Evolutionary conservation across 495 filamentous ascomycete species (phyloP), one percentile per base, ranked within the genome.

Genomic region (Astrothelium macrocarpum): DNA sequence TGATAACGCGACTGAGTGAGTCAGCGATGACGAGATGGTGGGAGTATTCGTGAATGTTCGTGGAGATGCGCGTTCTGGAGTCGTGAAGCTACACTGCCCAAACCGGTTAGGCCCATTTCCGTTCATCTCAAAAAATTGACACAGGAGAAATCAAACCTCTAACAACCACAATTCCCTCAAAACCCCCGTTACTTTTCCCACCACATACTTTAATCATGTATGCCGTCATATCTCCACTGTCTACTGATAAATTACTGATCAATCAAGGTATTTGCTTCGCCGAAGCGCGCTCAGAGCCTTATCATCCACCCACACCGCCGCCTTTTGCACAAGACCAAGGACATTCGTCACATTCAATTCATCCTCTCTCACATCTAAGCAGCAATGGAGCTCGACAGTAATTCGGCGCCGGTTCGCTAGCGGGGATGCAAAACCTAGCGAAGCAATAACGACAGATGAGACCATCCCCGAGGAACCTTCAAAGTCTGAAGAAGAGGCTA

Each of bases 271-370:
- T 29, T 29, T 56, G 10, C 49, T 56, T 56, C 49, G 49, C 7
- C 49, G 49, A 56, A 56, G 23, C 26, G 49, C 49, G 49, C 25
- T 56, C 23, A 56, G 25, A 56, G 20, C 49, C 49, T 56, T 56
- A 29, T 29, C 49, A 11, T 28, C 49, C 20, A 10, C 49, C 2
- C 16, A 20, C 5, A 29, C 49, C 49, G 20, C 25, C 49, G 26
- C 49, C 25, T 56, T 29, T 10, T 10, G 9, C 12, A 11, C 23
- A 29, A 56, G 25, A 29, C 25, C 49, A 25, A 26, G 49, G 5
- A 11, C 49, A 56, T 56, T 56, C 25, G 20, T 29, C 29, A 56
- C 49, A 10, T 29, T 4, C 23, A 56, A 29, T 9, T 9, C 49
- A 4, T 56, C 20, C 25, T 26, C 49, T 56, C 5, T 29, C 9